Base-by-base conservation (phyloP, 192 early-diverging fungal genomes). In the Podila verticillata region DNA sequence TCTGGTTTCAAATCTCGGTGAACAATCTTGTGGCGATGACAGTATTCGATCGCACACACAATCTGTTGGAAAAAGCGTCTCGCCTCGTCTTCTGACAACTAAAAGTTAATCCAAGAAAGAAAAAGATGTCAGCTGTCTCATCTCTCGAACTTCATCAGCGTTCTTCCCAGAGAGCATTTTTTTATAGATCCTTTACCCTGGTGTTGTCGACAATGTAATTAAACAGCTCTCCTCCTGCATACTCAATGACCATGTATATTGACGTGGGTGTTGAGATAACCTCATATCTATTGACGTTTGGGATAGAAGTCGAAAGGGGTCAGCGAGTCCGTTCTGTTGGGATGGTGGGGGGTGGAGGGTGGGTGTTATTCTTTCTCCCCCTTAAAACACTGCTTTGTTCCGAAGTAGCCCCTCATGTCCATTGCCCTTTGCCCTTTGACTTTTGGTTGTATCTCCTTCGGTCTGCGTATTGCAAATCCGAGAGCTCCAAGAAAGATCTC, bases 11-110 rank as follows among this genome's bases (percentile, higher is more conserved):
- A 82, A 83, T 95, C 94, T 66, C 93, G 65, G 67, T 94, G 93
- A 36, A 91, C 93, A 85, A 99, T 97, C 61, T 94, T 89, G 74
- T 96, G 93, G 35, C 94, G 85, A 82, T 99, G 98, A 74, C 96
- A 98, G 74, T 94, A 98, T 72, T 96, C 96, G 26, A 98, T 92
- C 0, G 94, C 98, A 72, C 89, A 95, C 30, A 97, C 92, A 57
- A 99, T 96, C 81, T 98, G 98, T 83, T 98, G 97, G 78, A 98
- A 99, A 79, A 97, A 98, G 35, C 90, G 82, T 49, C 96, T 86
- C 0, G 93, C 95, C 70, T 97, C 96, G 61, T 86, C 84, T 74
- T 98, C 96, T 39, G 86, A 74, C 87, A 98, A 88, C 82, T 92
- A 84, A 44, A 39, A 13, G 39, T 44, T 44, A 15, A 44, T 32